phyloP scores from a whole-genome alignment of 2,329 filamentous ascomycete genomes.

The Arthroderma sp. region DNA sequence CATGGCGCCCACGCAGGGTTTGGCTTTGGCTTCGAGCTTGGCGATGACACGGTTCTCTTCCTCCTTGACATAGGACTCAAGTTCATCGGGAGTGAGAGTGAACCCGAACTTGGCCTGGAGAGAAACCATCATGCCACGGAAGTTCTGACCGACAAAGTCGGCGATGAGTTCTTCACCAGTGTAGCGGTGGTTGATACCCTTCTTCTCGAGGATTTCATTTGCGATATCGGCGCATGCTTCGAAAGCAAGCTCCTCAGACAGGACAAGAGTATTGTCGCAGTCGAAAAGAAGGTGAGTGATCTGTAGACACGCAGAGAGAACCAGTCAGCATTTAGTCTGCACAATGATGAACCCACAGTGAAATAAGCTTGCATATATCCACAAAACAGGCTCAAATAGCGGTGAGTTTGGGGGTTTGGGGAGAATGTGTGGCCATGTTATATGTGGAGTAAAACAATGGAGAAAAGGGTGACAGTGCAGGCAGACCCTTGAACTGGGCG shows the following conservation, averaged over 20 bases:
- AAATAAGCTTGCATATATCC: too few species aligned
- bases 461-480: too few species aligned
- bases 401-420: too few species aligned
- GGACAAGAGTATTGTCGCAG: conserved; percentile 77
- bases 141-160: conserved; percentile 89
- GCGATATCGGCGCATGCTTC: conserved; percentile 80
- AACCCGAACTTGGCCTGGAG: conserved; percentile 68
- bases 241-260: conserved; percentile 82
- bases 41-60: conserved; percentile 76
- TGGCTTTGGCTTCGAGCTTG: conserved; percentile 56
- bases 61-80: conserved; percentile 58
- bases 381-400: too few species aligned
- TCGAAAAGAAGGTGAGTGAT: conserved; percentile 64
- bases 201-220: conserved; percentile 66
- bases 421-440: too few species aligned
- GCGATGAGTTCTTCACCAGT: conserved; percentile 64
- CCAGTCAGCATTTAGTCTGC: conserved; percentile 5
- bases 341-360: too few species aligned
- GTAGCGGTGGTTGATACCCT: conserved; percentile 55
- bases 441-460: too few species aligned
- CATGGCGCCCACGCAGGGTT: conserved; percentile 56
- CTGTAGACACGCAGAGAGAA: conserved; percentile 21
- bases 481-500: too few species aligned
- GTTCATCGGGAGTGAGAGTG: conserved; percentile 51
- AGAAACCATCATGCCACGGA: conserved; percentile 74